Evolutionary conservation across 805 yeast species (phyloP).

Genomic region (Wickerhamiella musiphila): DNA sequence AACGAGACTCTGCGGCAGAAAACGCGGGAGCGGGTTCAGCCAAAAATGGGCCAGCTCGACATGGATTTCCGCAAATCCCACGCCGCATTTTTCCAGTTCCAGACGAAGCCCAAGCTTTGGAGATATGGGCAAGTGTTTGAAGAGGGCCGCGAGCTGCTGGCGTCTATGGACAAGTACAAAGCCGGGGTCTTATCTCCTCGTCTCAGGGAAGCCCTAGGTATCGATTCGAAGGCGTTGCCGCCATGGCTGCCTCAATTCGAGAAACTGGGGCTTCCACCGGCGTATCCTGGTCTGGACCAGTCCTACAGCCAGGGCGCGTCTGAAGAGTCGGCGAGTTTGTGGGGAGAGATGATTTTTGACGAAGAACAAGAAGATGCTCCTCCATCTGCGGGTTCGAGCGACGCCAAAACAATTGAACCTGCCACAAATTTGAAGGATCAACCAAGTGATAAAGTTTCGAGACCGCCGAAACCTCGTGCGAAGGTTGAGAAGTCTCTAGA

Average conservation of each 20-base stretch:
- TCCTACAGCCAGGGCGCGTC: not conserved
- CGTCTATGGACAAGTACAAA: slow-evolving; percentile 28
- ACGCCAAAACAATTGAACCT: no score
- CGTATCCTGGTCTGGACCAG: slow-evolving; percentile 39
- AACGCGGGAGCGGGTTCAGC: slow-evolving; percentile 73
- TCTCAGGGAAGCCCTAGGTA: slow-evolving; percentile 52
- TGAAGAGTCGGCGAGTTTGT: not conserved
- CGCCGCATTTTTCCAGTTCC: slow-evolving; percentile 74
- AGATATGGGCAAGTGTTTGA: slow-evolving; percentile 61
- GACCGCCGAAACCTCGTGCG: no score
- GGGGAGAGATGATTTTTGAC: slow-evolving; percentile 7
- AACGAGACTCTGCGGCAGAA: slow-evolving; percentile 49
- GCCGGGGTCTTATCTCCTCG: slow-evolving; percentile 57
- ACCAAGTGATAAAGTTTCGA: no score
- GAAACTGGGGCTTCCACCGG: slow-evolving; percentile 65
- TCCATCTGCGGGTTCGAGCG: no score
- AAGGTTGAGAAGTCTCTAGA: not conserved
- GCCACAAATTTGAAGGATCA: no score
- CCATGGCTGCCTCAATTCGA: slow-evolving; percentile 71
- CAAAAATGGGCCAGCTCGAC: slow-evolving; percentile 72
- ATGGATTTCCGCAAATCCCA: slow-evolving; percentile 68
- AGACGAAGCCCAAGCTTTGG: slow-evolving; percentile 54
- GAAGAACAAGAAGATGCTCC: not conserved
- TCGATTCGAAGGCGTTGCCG: slow-evolving; percentile 40
- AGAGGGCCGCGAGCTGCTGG: slow-evolving; percentile 49